phyloP scores from a whole-genome alignment of 192 early-diverging fungal genomes.

The Coemansia erecta region DNA sequence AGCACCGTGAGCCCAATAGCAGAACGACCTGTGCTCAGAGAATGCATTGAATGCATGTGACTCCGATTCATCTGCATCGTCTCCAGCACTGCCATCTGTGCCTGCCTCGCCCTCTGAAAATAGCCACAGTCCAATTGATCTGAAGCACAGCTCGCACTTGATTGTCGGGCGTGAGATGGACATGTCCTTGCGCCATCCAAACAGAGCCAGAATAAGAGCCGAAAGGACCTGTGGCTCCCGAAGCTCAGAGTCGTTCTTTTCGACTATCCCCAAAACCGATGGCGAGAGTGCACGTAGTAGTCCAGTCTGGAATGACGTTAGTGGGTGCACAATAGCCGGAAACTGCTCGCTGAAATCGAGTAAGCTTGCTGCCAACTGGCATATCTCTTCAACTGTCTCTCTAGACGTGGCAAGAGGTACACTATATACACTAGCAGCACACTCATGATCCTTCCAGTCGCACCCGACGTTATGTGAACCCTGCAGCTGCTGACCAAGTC shows the following conservation, averaged over 20 bases:
- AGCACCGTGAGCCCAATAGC: constrained; percentile 48
- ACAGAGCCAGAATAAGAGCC: constrained; percentile 37
- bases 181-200: constrained; percentile 42
- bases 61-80: background rate
- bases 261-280: constrained; percentile 1
- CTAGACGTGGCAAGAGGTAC: constrained; percentile 32
- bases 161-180: constrained; percentile 23
- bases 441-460: constrained; percentile 38
- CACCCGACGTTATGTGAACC: constrained; percentile 40
- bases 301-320: constrained; percentile 35
- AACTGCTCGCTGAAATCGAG: constrained; percentile 20
- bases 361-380: constrained; percentile 31
- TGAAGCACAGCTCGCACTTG: constrained; percentile 44
- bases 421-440: constrained; percentile 34
- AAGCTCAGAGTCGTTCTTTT: background rate
- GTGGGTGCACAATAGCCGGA: constrained; percentile 27
- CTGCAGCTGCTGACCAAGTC: constrained; percentile 40
- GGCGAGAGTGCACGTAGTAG: constrained; percentile 24
- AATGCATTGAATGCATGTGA: constrained; percentile 25
- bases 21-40: constrained; percentile 49
- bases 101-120: constrained; percentile 7
- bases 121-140: constrained; percentile 44
- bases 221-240: background rate
- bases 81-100: background rate
- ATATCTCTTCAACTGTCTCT: constrained; percentile 34